Conservation (phyloP, 1,284 basidiomycete species). For the Boletus smithii region DNA sequence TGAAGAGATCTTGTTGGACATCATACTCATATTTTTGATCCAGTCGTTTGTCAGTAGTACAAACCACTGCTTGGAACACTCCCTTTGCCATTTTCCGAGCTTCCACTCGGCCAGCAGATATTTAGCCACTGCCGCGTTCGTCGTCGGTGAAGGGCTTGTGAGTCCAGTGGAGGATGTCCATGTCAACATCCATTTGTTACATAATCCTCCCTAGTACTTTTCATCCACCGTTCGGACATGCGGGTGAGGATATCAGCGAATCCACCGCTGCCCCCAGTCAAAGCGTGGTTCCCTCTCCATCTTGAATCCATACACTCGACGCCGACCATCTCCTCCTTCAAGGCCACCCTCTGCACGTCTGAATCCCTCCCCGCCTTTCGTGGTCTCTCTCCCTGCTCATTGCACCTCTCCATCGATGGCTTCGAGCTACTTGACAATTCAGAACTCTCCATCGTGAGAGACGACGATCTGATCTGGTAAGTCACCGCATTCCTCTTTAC, state of each 20-base stretch:
- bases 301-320: background rate
- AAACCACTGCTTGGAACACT: too few relatives aligned
- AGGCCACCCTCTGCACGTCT: slow-evolving; percentile 19
- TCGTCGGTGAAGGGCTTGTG: too few relatives aligned
- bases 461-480: slow-evolving; percentile 45
- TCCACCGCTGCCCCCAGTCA: slow-evolving; percentile 39
- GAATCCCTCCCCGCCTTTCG: slow-evolving; percentile 15
- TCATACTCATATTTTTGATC: too few relatives aligned
- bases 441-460: slow-evolving; percentile 39
- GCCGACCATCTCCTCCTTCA: slow-evolving; percentile 18
- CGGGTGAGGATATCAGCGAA: slow-evolving; percentile 40
- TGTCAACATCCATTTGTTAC: too few relatives aligned
- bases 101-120: slow-evolving; percentile 57
- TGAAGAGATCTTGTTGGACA: too few relatives aligned
- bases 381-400: slow-evolving; percentile 2
- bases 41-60: too few relatives aligned
- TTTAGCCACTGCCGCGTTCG: too few relatives aligned
- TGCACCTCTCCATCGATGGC: slow-evolving; percentile 40
- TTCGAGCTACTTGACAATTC: slow-evolving; percentile 44
- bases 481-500: slow-evolving; percentile 4
- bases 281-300: slow-evolving; percentile 41
- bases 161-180: too few relatives aligned
- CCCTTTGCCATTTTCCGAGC: too few relatives aligned
- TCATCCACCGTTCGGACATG: slow-evolving; percentile 12
- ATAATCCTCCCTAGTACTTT: background rate